Evolutionary conservation across 345 rosid genomes (phyloP), one percentile per base, ranked within the genome.

Genomic region (Hypericum androsaemum): DNA sequence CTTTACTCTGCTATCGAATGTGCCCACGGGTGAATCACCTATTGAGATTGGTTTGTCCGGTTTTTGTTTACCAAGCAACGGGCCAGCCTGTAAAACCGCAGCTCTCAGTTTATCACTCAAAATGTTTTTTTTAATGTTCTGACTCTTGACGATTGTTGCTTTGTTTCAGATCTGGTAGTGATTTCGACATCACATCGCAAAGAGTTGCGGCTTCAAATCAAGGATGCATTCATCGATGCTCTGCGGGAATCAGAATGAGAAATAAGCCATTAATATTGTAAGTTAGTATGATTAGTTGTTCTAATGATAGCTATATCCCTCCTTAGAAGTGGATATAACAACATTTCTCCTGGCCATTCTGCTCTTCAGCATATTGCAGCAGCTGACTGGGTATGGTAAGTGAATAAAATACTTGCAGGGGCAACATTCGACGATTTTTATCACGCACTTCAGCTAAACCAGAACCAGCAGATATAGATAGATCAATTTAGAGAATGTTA

Each of bases 121-220:
- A 9, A 41, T 43, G 37, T 47, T n/a, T 16, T 15, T 46, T 13
- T n/a, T n/a, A n/a, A n/a, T 50, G 50, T 58, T 51, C 44, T 13
- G 14, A 17, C 50, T 37, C 32, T n/a, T 69, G 15, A 5, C 52
- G 37, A 41, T 15, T 43, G 12, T 15, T 53, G 43, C 58, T 65
- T 65, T 61, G 63, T 22, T 14, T 67, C 85, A 92, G 96, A 58
- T 85, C 94, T 16, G 97, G 98, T 60, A 67, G 74, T 66, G 94
- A 88, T 39, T 77, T 92, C 48, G 79, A 88, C 80, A 85, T 88
- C 69, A 78, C 86, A 14, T 66, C 79, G 47, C 87, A 79, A 53
- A 74, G 95, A 65, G 78, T 85, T 6, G 98, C 98, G 0, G 95
- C 94, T 37, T 92, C 98, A 35, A 92, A 88, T 67, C 80, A 88